Evolutionary conservation across 2,329 filamentous ascomycete species (phyloP), one percentile per base, ranked within the genome.

Genomic region (Teratosphaeriaceae sp.): DNA sequence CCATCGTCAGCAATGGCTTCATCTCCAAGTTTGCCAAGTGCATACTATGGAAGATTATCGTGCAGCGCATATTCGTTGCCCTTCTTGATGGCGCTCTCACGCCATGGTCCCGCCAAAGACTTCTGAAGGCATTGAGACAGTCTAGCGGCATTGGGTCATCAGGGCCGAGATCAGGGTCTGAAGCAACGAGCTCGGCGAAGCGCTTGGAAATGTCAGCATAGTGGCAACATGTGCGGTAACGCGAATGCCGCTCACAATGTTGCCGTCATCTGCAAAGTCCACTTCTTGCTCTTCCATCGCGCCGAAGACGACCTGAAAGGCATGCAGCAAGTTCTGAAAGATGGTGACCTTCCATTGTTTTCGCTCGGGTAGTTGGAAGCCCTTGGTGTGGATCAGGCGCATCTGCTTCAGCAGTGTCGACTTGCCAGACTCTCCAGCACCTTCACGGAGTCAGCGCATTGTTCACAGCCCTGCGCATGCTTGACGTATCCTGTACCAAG

Each of bases 361-460:
- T 65, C 88, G 86, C 66, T 97, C 92, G 51, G 79, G 81, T 58
- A 86, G 85, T 60, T 81, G 87, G 70, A 97, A 97, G 39, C 92
- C 90, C 65, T 88, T 82, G 12, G 88, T 82, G 65, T 97, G 92
- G 57, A 98, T 96, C 66, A 98, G 82, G 65, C 90, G 90, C 92
- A 98, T 97, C 74, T 97, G 90, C 72, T 97, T 97, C 53, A 97
- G 79, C 46, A 97, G 89, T 1, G 90, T 97, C 7, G 90, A 96
- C 69, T 97, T 97, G 53, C 90, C 87, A 46, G 85, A 92, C 69
- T 97, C 90, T 62, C 90, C 90, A 58, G 90, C 90, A 65, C 90
- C 89, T 96, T 45, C 35, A 39, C 27, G 49, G 42, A 50, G 60
- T 68, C 52, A 65, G 60, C 49, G 5, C 27, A 24, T 42, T 27